Percentiles rank a stretch among this genome's conserved stretches.
Conservation (phyloP, 2,329 filamentous ascomycete species). For the Nakataea oryzae region DNA sequence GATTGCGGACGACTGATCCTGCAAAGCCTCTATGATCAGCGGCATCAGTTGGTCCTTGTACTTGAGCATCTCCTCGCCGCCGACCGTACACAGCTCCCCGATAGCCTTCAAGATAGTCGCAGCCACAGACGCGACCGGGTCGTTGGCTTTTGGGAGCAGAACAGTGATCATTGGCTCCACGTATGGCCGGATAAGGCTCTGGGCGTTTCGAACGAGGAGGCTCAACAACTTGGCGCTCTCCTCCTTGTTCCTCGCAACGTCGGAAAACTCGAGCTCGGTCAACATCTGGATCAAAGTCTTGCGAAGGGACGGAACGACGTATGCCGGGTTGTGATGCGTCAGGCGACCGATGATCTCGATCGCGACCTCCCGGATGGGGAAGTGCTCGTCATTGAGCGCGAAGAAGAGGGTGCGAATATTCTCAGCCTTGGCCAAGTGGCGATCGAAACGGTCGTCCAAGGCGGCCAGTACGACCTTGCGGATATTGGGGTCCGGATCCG, state of each 20-base stretch:
- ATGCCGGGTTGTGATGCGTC: slow-evolving; percentile 85
- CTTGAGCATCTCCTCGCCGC: slow-evolving; percentile 83
- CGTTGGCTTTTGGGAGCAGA: slow-evolving; percentile 83
- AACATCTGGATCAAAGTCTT: slow-evolving; percentile 94
- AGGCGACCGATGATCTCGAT: slow-evolving; percentile 94
- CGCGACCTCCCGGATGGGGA: slow-evolving; percentile 83
- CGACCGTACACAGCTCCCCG: slow-evolving; percentile 86
- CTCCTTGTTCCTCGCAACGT: slow-evolving; percentile 87
- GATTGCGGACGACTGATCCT: slow-evolving; percentile 81
- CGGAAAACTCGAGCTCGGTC: slow-evolving; percentile 92
- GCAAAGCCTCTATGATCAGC: slow-evolving; percentile 84
- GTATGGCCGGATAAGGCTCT: slow-evolving; percentile 87
- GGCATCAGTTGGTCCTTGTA: slow-evolving; percentile 93
- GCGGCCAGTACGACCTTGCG: slow-evolving; percentile 80
- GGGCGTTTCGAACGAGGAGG: slow-evolving; percentile 84
- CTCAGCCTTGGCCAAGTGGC: slow-evolving; percentile 92
- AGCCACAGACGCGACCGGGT: slow-evolving; percentile 77
- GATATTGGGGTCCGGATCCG: slow-evolving; percentile 83
- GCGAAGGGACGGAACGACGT: slow-evolving; percentile 89
- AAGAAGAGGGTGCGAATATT: slow-evolving; percentile 95
- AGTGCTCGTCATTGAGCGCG: slow-evolving; percentile 89
- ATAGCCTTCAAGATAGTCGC: slow-evolving; percentile 93
- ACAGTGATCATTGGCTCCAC: slow-evolving; percentile 95
- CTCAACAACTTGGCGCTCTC: slow-evolving; percentile 91
- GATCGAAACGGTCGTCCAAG: slow-evolving; percentile 87